phyloP scores from a whole-genome alignment of 352 stramenopile genomes.

The Phytopythium chamaehyphon region DNA sequence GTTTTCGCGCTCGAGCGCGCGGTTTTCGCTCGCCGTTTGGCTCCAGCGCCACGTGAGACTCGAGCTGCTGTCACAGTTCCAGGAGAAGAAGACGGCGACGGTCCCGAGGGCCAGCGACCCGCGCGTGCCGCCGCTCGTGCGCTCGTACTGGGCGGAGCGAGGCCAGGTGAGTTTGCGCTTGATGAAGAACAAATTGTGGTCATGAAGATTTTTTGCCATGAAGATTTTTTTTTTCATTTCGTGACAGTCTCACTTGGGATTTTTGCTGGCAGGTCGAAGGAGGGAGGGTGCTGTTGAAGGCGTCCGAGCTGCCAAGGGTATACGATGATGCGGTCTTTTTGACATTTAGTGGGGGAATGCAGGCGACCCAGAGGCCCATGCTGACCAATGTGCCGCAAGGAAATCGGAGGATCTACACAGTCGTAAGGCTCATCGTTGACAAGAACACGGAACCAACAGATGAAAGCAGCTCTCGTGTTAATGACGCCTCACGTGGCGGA shows the following conservation, averaged over 20 bases:
- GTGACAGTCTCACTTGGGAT: not conserved
- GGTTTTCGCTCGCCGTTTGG: slow-evolving; percentile 36
- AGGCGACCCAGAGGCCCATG: slow-evolving; percentile 35
- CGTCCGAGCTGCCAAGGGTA: slow-evolving; percentile 21
- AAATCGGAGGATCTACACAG: slow-evolving; percentile 51
- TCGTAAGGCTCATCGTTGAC: slow-evolving; percentile 39
- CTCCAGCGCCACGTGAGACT: slow-evolving; percentile 21
- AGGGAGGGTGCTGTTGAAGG: slow-evolving; percentile 17
- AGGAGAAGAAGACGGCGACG: slow-evolving; percentile 43
- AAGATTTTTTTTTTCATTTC: too few species aligned
- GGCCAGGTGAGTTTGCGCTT: slow-evolving; percentile 35
- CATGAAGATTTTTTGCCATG: too few species aligned
- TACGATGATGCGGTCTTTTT: slow-evolving; percentile 23
- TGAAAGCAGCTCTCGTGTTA: not conserved
- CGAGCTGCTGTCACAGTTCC: slow-evolving; percentile 44
- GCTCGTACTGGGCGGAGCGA: slow-evolving; percentile 52
- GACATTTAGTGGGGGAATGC: slow-evolving; percentile 16
- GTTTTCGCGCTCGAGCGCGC: slow-evolving; percentile 17
- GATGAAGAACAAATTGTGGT: too few species aligned
- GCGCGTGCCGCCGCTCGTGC: slow-evolving; percentile 46
- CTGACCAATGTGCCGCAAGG: slow-evolving; percentile 52
- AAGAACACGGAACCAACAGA: not conserved
- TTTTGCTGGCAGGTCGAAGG: slow-evolving; percentile 19
- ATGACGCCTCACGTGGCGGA: not conserved
- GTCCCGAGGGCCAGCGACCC: slow-evolving; percentile 48